A percentile compares a stretch with the other conserved stretches of the same genome.
phyloP scores from a whole-genome alignment of 306 rosid genomes.

The Lablab purpureus region DNA sequence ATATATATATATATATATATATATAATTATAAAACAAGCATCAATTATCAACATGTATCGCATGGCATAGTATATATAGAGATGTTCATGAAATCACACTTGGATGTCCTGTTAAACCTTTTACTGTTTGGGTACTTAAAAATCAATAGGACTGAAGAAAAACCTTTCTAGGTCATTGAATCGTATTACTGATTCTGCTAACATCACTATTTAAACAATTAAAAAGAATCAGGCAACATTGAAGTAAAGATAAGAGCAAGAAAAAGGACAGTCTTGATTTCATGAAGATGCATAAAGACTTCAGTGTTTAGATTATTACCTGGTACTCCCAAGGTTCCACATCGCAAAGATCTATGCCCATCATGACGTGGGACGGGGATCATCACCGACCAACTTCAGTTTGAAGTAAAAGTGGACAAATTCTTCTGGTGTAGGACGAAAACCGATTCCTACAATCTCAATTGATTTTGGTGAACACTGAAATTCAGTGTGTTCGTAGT shows the following conservation, averaged over 20 bases:
- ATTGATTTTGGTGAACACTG: neutral
- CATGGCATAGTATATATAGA: neutral
- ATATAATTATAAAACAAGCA: neutral
- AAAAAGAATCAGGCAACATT: neutral
- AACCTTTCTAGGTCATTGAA: slow-evolving; percentile 63
- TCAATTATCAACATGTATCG: slow-evolving; percentile 20
- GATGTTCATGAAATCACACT: slow-evolving; percentile 42
- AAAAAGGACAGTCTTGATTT: neutral
- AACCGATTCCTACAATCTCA: slow-evolving; percentile 55
- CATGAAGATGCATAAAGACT: neutral
- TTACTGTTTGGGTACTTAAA: slow-evolving; percentile 48
- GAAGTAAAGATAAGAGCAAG: neutral
- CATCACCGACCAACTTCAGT: slow-evolving; percentile 40
- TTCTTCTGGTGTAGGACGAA: slow-evolving; percentile 66
- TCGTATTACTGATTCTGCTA: slow-evolving; percentile 31
- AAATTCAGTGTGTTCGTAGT: neutral
- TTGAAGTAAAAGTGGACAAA: slow-evolving; percentile 51
- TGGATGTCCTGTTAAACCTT: slow-evolving; percentile 53
- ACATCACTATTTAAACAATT: neutral
- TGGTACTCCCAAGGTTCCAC: slow-evolving; percentile 66
- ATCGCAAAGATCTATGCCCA: slow-evolving; percentile 50
- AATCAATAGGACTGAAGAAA: slow-evolving; percentile 56
- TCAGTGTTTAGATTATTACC: slow-evolving; percentile 24
- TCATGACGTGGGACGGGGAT: slow-evolving; percentile 24
- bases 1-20: no score